phyloP scores from a whole-genome alignment of 2,329 filamentous ascomycete genomes.

The Colletotrichum sp. region DNA sequence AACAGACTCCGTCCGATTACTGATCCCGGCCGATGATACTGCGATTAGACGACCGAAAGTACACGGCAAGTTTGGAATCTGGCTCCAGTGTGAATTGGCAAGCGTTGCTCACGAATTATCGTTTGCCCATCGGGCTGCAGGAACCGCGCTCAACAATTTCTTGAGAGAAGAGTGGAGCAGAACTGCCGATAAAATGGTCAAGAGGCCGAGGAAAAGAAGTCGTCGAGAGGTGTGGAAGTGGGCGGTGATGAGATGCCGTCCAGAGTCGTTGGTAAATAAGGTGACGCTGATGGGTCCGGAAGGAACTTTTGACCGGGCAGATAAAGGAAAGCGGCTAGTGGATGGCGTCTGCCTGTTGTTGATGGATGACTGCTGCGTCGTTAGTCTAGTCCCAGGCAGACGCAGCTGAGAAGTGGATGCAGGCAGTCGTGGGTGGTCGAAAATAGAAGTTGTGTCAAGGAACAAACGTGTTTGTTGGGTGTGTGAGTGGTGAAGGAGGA shows the following conservation, averaged over 20 bases:
- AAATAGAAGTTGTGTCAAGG: not conserved
- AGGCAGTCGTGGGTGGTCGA: not conserved
- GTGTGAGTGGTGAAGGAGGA: not conserved
- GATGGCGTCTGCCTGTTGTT: not conserved
- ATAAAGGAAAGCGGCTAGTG: not conserved
- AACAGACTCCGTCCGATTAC: not conserved
- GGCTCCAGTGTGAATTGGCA: not conserved
- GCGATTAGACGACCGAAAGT: not conserved
- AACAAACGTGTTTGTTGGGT: not conserved
- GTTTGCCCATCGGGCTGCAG: not conserved
- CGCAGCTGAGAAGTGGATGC: not conserved
- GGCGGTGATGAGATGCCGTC: not conserved
- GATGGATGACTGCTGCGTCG: not conserved
- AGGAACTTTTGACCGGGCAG: not conserved
- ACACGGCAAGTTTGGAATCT: not conserved
- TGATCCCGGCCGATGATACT: not conserved
- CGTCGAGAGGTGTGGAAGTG: not conserved
- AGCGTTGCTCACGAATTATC: not conserved
- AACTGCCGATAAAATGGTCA: not conserved
- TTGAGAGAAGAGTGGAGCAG: not conserved
- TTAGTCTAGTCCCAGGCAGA: not conserved
- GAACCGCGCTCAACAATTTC: not conserved
- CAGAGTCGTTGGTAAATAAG: not conserved
- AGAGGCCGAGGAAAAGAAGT: not conserved
- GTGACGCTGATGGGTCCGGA: not conserved